These are phyloP conservation scores for Moelleriella libera DNA, from an alignment of 2,329 filamentous ascomycete species.

Conservation along the genomic window DNA sequence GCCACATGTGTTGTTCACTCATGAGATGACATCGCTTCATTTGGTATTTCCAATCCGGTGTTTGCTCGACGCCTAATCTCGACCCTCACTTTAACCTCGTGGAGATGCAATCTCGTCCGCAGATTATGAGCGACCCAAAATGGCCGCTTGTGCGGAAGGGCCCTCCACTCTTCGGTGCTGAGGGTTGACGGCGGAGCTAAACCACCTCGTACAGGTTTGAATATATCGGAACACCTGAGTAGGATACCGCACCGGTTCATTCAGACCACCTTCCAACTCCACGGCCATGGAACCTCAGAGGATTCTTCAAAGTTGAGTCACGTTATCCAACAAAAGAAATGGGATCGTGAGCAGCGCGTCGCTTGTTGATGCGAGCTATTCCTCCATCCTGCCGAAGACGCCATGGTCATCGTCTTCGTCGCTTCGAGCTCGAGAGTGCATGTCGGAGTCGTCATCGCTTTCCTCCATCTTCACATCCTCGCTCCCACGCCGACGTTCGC, in stretches of 20 bases:
- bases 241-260: conserved; percentile 22
- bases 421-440: conserved; percentile 46
- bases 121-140: conserved; percentile 6
- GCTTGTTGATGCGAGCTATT: conserved; percentile 32
- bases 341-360: not conserved
- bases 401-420: conserved; percentile 81
- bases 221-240: conserved; percentile 34
- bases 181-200: conserved; percentile 49
- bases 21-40: conserved; percentile 10
- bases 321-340: not conserved
- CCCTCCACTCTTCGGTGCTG: conserved; percentile 55
- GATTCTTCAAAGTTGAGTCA: conserved; percentile 2
- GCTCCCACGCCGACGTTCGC: conserved; percentile 33
- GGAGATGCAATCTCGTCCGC: conserved; percentile 30
- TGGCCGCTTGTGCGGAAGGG: conserved; percentile 14
- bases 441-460: conserved; percentile 53
- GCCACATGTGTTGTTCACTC: too few relatives aligned
- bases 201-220: conserved; percentile 33
- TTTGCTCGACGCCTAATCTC: conserved; percentile 49
- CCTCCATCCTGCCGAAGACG: conserved; percentile 94
- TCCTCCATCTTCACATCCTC: conserved; percentile 56
- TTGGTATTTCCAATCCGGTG: conserved; percentile 21
- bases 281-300: conserved; percentile 8
- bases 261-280: conserved; percentile 17
- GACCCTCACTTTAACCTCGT: conserved; percentile 61